These are phyloP conservation scores for Staphylotrichum tortipilum DNA, from an alignment of 495 filamentous ascomycete genomes.

Conservation along the genomic window DNA sequence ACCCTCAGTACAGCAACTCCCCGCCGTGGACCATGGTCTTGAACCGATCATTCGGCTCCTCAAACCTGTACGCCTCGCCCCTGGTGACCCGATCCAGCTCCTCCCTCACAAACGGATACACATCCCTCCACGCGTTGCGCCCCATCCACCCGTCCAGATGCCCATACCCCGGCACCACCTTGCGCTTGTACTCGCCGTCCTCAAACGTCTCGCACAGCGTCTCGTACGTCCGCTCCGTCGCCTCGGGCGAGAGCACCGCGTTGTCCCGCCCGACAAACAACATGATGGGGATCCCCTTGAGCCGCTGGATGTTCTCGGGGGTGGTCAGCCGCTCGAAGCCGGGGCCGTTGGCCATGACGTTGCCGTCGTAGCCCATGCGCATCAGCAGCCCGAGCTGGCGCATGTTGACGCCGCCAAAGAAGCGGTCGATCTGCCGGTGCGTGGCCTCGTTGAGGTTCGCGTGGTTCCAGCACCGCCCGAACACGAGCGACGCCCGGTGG, in stretches of 20 bases:
- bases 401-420: constrained; percentile 58
- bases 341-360: constrained; percentile 44
- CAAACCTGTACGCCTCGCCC: constrained; percentile 30
- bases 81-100: constrained; percentile 45
- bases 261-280: constrained; percentile 53
- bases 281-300: constrained; percentile 49
- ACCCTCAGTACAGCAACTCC: constrained; percentile 28
- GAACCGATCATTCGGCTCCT: constrained; percentile 34
- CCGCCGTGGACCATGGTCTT: constrained; percentile 34
- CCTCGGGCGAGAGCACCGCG: constrained; percentile 49
- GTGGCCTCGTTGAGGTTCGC: constrained; percentile 54
- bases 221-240: constrained; percentile 50
- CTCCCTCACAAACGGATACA: constrained; percentile 51
- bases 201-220: constrained; percentile 45
- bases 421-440: constrained; percentile 52
- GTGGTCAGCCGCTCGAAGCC: constrained; percentile 40
- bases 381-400: constrained; percentile 48
- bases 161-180: constrained; percentile 53
- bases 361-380: constrained; percentile 45
- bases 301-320: constrained; percentile 37
- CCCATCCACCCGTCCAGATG: constrained; percentile 64
- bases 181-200: constrained; percentile 40
- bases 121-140: constrained; percentile 50
- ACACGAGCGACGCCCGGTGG: constrained; percentile 51
- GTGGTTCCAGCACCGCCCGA: constrained; percentile 60